A percentile compares a stretch with the other conserved stretches of the same genome.
Evolutionary conservation across 805 yeast species (phyloP).

Genomic region (Hanseniaspora valbyensis): DNA sequence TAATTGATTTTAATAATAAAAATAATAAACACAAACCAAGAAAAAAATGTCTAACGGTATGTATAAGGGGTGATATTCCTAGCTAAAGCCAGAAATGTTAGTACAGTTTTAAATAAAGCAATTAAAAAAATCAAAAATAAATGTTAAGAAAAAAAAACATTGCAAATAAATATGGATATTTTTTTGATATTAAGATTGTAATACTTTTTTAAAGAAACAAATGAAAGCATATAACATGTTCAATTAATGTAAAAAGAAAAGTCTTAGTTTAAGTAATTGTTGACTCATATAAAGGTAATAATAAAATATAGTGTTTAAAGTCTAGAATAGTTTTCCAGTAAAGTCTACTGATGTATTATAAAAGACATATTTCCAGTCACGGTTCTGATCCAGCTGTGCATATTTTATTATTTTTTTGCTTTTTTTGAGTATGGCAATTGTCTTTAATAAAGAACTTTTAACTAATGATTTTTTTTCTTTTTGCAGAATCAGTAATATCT

Average conservation of each 20-base stretch:
- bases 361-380: constrained; percentile 7
- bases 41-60: constrained; percentile 32
- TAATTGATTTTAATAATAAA: not conserved
- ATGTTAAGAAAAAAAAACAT: too few species aligned
- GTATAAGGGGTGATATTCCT: constrained; percentile 33
- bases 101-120: not conserved
- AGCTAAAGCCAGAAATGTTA: constrained; percentile 27
- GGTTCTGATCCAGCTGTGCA: constrained; percentile 15
- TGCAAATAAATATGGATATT: too few species aligned
- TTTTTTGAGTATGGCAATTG: not conserved
- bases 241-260: not conserved
- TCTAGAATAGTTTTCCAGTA: constrained; percentile 15
- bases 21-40: constrained; percentile 16
- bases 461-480: not conserved
- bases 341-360: constrained; percentile 15
- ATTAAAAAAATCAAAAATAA: not conserved
- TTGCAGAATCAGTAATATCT: too few species aligned
- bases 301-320: constrained; percentile 6
- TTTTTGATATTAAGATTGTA: too few species aligned
- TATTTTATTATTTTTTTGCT: constrained; percentile 3
- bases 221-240: too few species aligned
- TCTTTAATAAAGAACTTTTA: not conserved
- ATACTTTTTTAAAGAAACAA: too few species aligned
- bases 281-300: not conserved
- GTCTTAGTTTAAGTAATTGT: not conserved